phyloP scores from a whole-genome alignment of 2,329 filamentous ascomycete species.

The Pseudogymnoascus sp. region DNA sequence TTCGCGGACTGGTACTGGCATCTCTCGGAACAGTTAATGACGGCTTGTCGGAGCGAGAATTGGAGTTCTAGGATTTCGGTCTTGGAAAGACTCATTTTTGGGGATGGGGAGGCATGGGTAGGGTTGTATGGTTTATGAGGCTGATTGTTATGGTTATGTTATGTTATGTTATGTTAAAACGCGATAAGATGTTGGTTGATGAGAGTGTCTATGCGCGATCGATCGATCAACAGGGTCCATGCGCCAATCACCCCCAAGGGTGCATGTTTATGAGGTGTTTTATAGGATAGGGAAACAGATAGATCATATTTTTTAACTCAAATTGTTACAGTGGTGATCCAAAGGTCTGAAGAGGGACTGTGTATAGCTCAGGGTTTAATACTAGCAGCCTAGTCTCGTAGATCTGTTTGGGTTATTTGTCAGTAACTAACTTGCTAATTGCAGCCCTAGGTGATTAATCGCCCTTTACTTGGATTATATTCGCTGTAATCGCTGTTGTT shows the following conservation, averaged over 20 bases:
- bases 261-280: neutral
- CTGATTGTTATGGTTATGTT: neutral
- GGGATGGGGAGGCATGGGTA: neutral
- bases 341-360: no score
- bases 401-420: no score
- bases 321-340: neutral
- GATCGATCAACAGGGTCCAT: neutral
- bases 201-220: neutral
- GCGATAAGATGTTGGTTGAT: neutral
- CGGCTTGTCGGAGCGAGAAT: neutral
- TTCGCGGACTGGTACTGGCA: neutral
- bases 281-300: neutral
- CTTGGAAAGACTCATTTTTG: neutral
- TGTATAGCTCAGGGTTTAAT: no score
- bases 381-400: no score
- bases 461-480: no score
- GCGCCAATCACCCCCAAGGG: neutral
- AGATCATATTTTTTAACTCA: neutral
- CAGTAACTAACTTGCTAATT: no score
- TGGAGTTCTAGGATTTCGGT: neutral
- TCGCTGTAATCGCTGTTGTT: no score
- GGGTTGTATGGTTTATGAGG: neutral
- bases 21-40: neutral
- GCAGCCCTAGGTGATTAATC: no score
- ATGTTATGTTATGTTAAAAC: neutral